These are phyloP conservation scores for Mortierella sp. DNA, from an alignment of 371 early-diverging fungal species.

Conservation along the genomic window DNA sequence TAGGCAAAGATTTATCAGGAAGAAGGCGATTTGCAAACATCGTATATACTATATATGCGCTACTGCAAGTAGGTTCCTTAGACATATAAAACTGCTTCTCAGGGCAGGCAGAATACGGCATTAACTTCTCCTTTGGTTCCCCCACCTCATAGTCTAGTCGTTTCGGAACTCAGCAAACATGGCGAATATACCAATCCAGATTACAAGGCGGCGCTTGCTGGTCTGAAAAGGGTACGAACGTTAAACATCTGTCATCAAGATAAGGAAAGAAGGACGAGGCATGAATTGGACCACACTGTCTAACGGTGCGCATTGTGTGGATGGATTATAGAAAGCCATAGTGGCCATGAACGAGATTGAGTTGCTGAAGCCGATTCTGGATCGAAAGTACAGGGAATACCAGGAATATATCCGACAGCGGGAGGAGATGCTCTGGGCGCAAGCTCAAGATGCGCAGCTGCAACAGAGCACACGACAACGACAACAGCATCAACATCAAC, in stretches of 20 bases:
- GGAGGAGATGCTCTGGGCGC: conserved; percentile 8
- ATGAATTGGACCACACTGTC: not conserved
- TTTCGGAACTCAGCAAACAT: conserved; percentile 67
- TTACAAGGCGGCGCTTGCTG: conserved; percentile 50
- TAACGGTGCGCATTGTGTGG: not conserved
- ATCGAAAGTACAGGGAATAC: conserved; percentile 32
- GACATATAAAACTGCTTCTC: not conserved
- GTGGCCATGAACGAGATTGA: conserved; percentile 32
- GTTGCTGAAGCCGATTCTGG: conserved; percentile 29
- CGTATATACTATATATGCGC: conserved; percentile 66
- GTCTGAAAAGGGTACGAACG: conserved; percentile 59
- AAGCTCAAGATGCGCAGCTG: conserved; percentile 20
- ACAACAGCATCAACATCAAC: conserved; percentile 12
- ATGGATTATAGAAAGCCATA: conserved; percentile 17
- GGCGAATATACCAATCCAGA: conserved; percentile 58
- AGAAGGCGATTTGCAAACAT: conserved; percentile 65
- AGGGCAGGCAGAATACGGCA: too few species aligned
- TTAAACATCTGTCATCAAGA: too few species aligned
- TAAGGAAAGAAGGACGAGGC: too few species aligned
- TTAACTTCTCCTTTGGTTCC: too few species aligned
- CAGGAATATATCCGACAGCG: conserved; percentile 27
- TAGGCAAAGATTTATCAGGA: conserved; percentile 57
- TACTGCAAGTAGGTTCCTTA: conserved; percentile 61
- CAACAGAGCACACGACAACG: conserved; percentile 13
- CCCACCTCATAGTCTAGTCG: conserved; percentile 59